Evolutionary conservation across 2,329 filamentous ascomycete species (phyloP).

Genomic region (Diaporthe sp.): DNA sequence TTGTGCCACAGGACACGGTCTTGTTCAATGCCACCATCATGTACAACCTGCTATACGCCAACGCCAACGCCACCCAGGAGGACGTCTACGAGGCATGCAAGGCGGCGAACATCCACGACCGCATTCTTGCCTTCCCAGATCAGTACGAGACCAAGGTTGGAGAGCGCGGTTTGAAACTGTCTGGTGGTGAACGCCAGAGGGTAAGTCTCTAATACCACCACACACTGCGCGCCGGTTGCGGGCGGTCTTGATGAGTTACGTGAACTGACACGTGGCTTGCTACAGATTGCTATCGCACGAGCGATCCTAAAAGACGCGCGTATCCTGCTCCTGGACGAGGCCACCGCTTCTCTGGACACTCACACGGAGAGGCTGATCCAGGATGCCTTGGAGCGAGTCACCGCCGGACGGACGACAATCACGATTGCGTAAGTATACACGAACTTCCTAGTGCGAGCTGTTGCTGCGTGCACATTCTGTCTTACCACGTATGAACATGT

Average conservation of each 20-base stretch:
- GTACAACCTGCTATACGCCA: constrained; percentile 94
- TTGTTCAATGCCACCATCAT: constrained; percentile 94
- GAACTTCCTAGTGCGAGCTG: too few species aligned
- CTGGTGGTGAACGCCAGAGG: constrained; percentile 92
- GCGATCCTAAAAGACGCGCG: constrained; percentile 92
- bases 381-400: constrained; percentile 51
- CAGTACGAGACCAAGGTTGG: constrained; percentile 91
- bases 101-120: constrained; percentile 92
- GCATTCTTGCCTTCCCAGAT: constrained; percentile 89
- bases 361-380: constrained; percentile 96
- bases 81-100: constrained; percentile 85
- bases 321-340: constrained; percentile 93
- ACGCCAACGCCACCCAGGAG: constrained; percentile 81
- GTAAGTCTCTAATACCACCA: constrained; percentile 44
- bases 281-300: constrained; percentile 80
- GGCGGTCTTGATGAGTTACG: background rate
- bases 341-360: constrained; percentile 89
- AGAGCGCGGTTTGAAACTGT: constrained; percentile 86
- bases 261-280: background rate
- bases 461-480: background rate
- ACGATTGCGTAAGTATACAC: constrained; percentile 56
- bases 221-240: background rate
- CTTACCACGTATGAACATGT: background rate
- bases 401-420: constrained; percentile 59
- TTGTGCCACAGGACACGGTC: constrained; percentile 95